Evolutionary conservation across 169 alveolate genomes (phyloP), one percentile per base, ranked within the genome.

Genomic region (Cryptosporidium tyzzeri): DNA sequence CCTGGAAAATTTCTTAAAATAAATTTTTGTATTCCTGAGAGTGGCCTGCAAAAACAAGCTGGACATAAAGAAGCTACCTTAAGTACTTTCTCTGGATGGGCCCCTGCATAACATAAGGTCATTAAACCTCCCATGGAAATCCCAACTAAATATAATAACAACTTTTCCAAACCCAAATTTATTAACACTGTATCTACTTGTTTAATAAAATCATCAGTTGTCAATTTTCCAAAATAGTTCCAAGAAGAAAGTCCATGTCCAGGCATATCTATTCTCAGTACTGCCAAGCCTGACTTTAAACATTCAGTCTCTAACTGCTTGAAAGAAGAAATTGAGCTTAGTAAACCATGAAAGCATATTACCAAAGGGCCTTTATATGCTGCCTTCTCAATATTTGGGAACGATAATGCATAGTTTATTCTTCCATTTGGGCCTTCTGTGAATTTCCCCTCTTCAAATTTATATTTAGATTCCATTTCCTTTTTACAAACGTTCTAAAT

Each of bases 171-270:
- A 39, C 68, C 68, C 48, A 80, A 26, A 62, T 44, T 61, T 26
- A 31, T 6, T 23, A 80, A 26, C 1, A 80, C 73, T 8, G 89
- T 80, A 45, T 80, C 89, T 26, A 65, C 68, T 48, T 80, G 89
- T 7, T 45, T 44, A 26, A 44, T 62, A 39, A 59, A 80, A 65
- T 80, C 89, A n/a, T 80, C 37, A 12, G 23, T 16, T 16, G 89
- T 80, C 45, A 80, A 65, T 12, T 44, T 80, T 8, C 89, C 89
- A 80, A 80, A 80, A 33, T 65, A 80, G 4, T 51, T 41, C 89
- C 89, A 80, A 8, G 71, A 62, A 26, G 89, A 80, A 4, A 80
- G 70, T 14, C 89, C 89, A 39, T 80, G 89, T 5, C 89, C 89
- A n/a, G 89, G 89, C 75, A 80, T 62, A 65, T 80, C 89, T 37